Base-by-base conservation (phyloP, 768 basidiomycete species). In the Leccinum rimulosum region DNA sequence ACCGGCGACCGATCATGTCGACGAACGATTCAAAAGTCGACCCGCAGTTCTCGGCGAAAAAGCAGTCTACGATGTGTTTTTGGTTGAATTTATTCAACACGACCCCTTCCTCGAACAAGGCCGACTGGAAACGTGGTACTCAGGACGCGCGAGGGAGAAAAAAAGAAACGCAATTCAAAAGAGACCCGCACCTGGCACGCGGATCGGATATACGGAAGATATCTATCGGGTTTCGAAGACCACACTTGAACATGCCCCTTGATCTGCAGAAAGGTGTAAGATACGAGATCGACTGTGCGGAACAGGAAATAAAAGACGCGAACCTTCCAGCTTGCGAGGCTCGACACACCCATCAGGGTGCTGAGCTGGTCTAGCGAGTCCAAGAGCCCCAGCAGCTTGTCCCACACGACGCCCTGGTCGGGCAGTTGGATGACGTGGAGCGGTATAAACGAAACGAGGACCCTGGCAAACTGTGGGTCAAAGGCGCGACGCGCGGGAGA, bases 391-490 rank as follows among this genome's bases (percentile, higher is more conserved):
- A 76, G 70, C 2, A 90, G 62, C 1, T 76, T 74, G 28, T 78
- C 64, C 83, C 87, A 92, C 0, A 80, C 82, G 3, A 76, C 68
- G 31, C 79, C 74, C 50, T 80, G 73, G 5, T 79, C 64, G 0
- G 84, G 83, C 1, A 86, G 66, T 27, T 77, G 73, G 9, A 90
- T 73, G 5, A 84, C 73, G n/a, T 87, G 83, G 19, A 89, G 80
- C 0, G 91, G 91, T 63, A 89, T 82, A 57, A 82, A 83, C 31
- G 84, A 86, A 50, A 83, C 84, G 2, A 93, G 76, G 28, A 80
- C 77, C n/a, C 89, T 84, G 2, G 84, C 80, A 50, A 90, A 81
- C 54, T 80, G 77, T 0, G 87, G 84, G 64, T 92, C 88, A 51
- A 92, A 89, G 2, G 82, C 83, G 3, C 78, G 72, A 17, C 67